These are phyloP conservation scores for Sporothrix globosa DNA, from an alignment of 2,329 filamentous ascomycete genomes.

Conservation along the genomic window DNA sequence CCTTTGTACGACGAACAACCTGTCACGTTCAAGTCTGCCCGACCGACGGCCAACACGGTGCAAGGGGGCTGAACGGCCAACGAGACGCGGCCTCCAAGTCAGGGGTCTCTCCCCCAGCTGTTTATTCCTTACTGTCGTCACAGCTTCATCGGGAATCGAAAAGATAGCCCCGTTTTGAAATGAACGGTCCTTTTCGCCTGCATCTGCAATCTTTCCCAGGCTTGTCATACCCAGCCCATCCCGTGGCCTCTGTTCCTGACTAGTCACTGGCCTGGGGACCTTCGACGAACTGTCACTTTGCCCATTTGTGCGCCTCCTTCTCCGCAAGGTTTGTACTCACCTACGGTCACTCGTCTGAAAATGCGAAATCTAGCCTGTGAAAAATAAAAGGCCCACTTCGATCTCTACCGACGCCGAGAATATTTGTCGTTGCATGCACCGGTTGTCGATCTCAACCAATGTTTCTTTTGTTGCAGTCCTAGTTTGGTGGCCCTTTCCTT, in stretches of 20 bases:
- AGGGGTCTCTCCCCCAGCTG: background rate
- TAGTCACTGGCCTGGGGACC: conserved; percentile 11
- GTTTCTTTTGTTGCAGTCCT: background rate
- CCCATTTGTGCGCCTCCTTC: background rate
- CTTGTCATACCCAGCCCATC: background rate
- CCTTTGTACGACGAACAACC: background rate
- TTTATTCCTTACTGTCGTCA: background rate
- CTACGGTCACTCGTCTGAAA: background rate
- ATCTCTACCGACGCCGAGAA: background rate
- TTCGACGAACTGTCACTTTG: conserved; percentile 16
- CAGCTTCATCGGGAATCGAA: background rate
- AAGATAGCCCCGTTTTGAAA: background rate
- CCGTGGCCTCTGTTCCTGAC: background rate
- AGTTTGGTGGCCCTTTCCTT: no score
- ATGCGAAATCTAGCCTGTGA: background rate
- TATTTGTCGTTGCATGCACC: background rate
- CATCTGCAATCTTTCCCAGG: conserved; percentile 1
- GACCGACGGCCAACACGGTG: background rate
- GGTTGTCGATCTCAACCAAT: background rate
- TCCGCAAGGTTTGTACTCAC: background rate
- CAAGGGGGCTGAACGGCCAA: conserved; percentile 9
- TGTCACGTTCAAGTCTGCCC: conserved; percentile 8
- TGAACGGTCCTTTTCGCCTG: conserved; percentile 11
- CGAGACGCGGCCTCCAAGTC: background rate
- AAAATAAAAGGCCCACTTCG: no score